phyloP scores from a whole-genome alignment of 805 yeast species.

The Yarrowia divulgata region DNA sequence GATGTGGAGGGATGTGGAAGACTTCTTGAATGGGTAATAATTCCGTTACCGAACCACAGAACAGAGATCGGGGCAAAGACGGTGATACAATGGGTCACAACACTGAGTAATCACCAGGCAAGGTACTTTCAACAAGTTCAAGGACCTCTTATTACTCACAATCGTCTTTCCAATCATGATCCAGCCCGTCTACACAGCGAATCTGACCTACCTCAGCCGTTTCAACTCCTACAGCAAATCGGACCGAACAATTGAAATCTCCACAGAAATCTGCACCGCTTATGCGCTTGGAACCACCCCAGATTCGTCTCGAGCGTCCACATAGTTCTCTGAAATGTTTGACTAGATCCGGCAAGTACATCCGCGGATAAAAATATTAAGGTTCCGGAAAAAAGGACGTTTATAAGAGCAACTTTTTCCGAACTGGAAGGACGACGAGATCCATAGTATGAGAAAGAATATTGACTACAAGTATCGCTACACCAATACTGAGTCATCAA shows the following conservation, averaged over 20 bases:
- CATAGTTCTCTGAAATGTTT: background rate
- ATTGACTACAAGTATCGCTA: too few relatives aligned
- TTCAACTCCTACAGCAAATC: background rate
- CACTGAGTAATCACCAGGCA: too few relatives aligned
- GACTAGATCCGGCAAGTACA: conserved; percentile 32
- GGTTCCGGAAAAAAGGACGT: conserved; percentile 7
- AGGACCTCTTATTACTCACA: too few relatives aligned
- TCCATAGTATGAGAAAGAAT: background rate
- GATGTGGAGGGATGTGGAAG: background rate
- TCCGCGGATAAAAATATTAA: conserved; percentile 13
- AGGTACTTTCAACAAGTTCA: too few relatives aligned
- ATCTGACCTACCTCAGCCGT: background rate
- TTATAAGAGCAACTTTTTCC: conserved; percentile 17
- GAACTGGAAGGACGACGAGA: background rate
- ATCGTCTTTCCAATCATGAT: too few relatives aligned
- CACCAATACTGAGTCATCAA: too few relatives aligned
- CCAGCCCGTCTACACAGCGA: too few relatives aligned
- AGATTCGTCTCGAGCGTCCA: background rate
- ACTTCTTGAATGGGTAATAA: background rate
- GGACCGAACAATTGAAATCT: background rate
- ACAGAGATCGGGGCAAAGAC: too few relatives aligned
- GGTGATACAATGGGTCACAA: too few relatives aligned
- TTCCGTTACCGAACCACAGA: background rate
- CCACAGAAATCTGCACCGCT: background rate
- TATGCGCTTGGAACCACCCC: background rate